Evolutionary conservation across 1,284 basidiomycete genomes (phyloP).

Genomic region (Heliocybe sulcata): DNA sequence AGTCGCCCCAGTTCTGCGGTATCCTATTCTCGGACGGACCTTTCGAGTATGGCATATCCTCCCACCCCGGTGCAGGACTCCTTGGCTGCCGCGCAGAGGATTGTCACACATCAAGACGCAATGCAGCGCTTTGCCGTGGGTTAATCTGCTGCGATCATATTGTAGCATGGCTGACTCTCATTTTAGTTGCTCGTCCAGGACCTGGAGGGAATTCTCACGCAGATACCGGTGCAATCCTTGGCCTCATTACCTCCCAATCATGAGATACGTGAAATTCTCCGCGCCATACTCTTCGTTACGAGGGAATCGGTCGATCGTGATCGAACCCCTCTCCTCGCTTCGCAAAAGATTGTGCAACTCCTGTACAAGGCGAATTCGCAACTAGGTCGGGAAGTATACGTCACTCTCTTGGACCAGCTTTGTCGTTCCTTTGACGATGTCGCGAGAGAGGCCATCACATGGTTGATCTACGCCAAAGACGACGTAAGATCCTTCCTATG

Average conservation of each 20-base stretch:
- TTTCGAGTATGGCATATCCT: conserved; percentile 26
- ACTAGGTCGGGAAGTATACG: conserved; percentile 88
- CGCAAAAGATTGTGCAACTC: conserved; percentile 89
- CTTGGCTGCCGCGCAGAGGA: conserved; percentile 18
- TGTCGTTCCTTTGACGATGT: conserved; percentile 90
- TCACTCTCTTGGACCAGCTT: conserved; percentile 81
- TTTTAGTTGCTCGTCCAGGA: conserved; percentile 63
- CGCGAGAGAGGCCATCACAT: conserved; percentile 93
- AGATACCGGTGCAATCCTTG: conserved; percentile 61
- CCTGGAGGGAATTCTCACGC: conserved; percentile 71
- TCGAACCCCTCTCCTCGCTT: conserved; percentile 86
- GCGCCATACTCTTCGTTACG: conserved; percentile 77
- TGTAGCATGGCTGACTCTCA: not conserved
- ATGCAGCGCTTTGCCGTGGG: conserved; percentile 72
- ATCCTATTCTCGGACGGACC: conserved; percentile 42
- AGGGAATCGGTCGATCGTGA: conserved; percentile 74
- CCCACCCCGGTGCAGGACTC: conserved; percentile 3
- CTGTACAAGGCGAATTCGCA: conserved; percentile 82
- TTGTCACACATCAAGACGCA: conserved; percentile 57
- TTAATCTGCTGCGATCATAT: not conserved
- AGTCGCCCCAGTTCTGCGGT: conserved; percentile 64
- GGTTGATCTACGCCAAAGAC: conserved; percentile 96
- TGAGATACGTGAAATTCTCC: conserved; percentile 79
- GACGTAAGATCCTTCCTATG: conserved; percentile 48
- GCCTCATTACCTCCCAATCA: conserved; percentile 73